Evolutionary conservation across 2,329 filamentous ascomycete genomes (phyloP), one percentile per base, ranked within the genome.

Genomic region (Colletotrichum aenigma): DNA sequence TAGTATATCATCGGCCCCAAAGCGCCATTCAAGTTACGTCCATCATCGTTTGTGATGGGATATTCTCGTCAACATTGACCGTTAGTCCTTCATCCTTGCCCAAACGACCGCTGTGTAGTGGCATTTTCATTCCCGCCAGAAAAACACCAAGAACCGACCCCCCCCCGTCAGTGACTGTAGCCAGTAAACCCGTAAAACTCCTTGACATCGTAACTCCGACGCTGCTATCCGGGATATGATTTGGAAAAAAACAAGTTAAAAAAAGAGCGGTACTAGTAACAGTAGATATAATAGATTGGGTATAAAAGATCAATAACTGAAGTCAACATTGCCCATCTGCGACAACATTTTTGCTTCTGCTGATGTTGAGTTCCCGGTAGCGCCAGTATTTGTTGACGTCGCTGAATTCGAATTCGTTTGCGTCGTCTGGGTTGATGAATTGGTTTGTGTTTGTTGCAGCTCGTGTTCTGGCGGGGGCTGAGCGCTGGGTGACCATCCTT

Each of bases 261-360:
- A 66, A 74, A 70, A 77, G 69, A 72, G 48, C 66, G 75, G 70
- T 71, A 76, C 28, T 70, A 64, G 66, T 72, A 74, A 71, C 64
- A 74, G 68, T 52, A 71, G 71, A 75, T 72, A 78, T 76, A 75
- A 75, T 71, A 70, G 55, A 68, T 71, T 24, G 67, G 72, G 66
- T 74, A 73, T 78, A 72, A 79, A 77, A 64, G 64, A 55, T 89
- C 85, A 93, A 79, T 93, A 92, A 82, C 88, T 92, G 77, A 93
- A 90, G 83, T 93, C 91, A 78, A 93, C 89, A 81, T 90, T 88
- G 75, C 89, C 91, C 84, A 93, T 86, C 76, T 89, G 86, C 52
- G 89, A 86, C 78, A 90, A 79, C 24, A 81, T 78, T 77, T 88
- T 85, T 86, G 88, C 85, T 87, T 92, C 88, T 79, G 89, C 87